phyloP scores from a whole-genome alignment of 306 rosid species.

The Argentina anserina region DNA sequence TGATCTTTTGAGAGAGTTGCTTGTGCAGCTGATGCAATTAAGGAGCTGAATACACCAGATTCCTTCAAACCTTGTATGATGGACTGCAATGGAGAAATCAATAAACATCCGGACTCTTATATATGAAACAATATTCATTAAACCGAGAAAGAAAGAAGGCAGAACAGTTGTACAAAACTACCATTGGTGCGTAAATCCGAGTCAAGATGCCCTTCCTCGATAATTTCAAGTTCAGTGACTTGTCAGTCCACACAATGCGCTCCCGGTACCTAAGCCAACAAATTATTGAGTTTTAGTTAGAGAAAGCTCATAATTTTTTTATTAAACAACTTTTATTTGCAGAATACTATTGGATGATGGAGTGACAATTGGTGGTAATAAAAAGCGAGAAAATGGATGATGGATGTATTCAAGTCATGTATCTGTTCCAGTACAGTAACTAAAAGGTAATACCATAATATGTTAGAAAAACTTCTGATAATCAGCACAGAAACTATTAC shows the following conservation, averaged over 20 bases:
- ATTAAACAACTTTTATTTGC: not conserved
- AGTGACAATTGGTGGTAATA: not conserved
- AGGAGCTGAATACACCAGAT: constrained; percentile 62
- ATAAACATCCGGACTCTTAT: constrained; percentile 1
- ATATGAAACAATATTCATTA: too few relatives aligned
- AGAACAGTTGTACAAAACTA: constrained; percentile 31
- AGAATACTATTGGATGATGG: not conserved
- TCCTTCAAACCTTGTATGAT: constrained; percentile 81
- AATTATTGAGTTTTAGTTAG: not conserved
- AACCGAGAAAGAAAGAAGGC: constrained; percentile 12
- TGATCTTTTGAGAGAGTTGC: constrained; percentile 52
- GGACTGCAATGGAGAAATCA: constrained; percentile 40
- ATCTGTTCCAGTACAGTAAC: not conserved
- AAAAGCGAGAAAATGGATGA: not conserved
- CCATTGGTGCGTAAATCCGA: constrained; percentile 84
- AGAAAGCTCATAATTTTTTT: not conserved
- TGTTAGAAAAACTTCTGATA: not conserved
- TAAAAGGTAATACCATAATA: not conserved
- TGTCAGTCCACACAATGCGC: constrained; percentile 91
- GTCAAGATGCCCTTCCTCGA: constrained; percentile 86
- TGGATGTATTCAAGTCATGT: not conserved
- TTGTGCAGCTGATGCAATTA: constrained; percentile 60
- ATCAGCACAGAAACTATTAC: constrained; percentile 31
- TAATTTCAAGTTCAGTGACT: constrained; percentile 60
- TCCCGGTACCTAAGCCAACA: constrained; percentile 70